These are phyloP conservation scores for Magnolia changhungtana DNA, from an alignment of 164 flowering plant genomes.

Conservation along the genomic window DNA sequence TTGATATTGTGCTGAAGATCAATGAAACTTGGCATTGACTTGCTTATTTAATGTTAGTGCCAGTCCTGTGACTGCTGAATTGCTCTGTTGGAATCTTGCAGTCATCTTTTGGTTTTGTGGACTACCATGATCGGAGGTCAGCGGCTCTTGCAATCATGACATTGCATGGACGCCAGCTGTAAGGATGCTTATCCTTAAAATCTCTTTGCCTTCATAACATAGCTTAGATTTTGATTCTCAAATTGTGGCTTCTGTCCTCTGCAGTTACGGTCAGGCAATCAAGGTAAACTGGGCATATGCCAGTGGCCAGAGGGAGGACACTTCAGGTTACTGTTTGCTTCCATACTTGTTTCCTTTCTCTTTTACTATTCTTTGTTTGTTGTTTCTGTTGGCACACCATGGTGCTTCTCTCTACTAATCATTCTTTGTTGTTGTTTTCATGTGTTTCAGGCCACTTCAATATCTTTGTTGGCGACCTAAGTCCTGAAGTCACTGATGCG, in stretches of 20 bases:
- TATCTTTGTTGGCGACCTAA: constrained; percentile 88
- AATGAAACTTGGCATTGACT: no score
- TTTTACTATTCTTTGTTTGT: constrained; percentile 2
- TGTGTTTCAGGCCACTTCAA: constrained; percentile 65
- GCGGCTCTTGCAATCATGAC: constrained; percentile 88
- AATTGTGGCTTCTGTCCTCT: constrained; percentile 3
- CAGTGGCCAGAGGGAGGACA: constrained; percentile 97
- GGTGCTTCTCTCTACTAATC: not conserved
- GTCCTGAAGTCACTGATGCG: constrained; percentile 95
- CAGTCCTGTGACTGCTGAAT: not conserved
- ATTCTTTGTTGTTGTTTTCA: not conserved
- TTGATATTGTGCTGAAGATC: no score
- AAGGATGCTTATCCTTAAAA: constrained; percentile 22
- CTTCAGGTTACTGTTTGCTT: constrained; percentile 48
- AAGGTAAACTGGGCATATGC: constrained; percentile 99
- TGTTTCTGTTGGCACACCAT: not conserved
- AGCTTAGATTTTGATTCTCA: not conserved
- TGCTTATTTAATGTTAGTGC: no score
- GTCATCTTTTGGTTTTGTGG: constrained; percentile 98
- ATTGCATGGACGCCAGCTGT: constrained; percentile 96
- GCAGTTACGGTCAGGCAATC: constrained; percentile 96
- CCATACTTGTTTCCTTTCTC: not conserved
- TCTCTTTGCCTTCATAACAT: not conserved
- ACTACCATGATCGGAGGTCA: constrained; percentile 89
- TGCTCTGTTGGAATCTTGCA: constrained; percentile 27